Evolutionary conservation across 1,139 yeast genomes (phyloP).

Genomic region (Pichia sp.): DNA sequence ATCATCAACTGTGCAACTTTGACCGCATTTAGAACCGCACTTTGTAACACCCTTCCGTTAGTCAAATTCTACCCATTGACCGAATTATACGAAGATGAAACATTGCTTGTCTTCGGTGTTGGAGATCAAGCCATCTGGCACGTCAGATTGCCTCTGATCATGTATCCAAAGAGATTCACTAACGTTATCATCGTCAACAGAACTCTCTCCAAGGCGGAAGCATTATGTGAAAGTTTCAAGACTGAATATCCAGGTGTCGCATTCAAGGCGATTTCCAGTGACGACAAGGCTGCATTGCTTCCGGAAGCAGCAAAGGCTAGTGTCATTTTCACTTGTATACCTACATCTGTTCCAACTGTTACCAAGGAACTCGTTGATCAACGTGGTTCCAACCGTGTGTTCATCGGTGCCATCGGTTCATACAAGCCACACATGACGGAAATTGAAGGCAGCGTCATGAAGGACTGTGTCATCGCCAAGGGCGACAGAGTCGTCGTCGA

Average conservation of each 20-base stretch:
- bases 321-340: slow-evolving; percentile 58
- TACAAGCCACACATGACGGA: slow-evolving; percentile 71
- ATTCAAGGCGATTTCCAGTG: slow-evolving; percentile 26
- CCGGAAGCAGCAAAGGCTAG: slow-evolving; percentile 35
- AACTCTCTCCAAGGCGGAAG: slow-evolving; percentile 40
- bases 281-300: slow-evolving; percentile 21
- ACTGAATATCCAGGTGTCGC: slow-evolving; percentile 23
- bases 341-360: slow-evolving; percentile 51
- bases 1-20: slow-evolving; percentile 56
- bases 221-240: slow-evolving; percentile 33
- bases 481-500: slow-evolving; percentile 55
- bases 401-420: slow-evolving; percentile 63
- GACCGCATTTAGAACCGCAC: slow-evolving; percentile 70
- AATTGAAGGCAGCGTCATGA: slow-evolving; percentile 47
- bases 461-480: slow-evolving; percentile 23
- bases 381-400: slow-evolving; percentile 37
- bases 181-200: slow-evolving; percentile 50
- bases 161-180: slow-evolving; percentile 39
- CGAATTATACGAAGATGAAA: slow-evolving; percentile 17
- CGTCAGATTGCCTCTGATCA: slow-evolving; percentile 41
- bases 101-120: slow-evolving; percentile 54
- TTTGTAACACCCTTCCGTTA: slow-evolving; percentile 53
- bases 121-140: slow-evolving; percentile 74
- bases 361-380: slow-evolving; percentile 36
- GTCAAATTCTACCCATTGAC: slow-evolving; percentile 36